Evolutionary conservation across 306 rosid species (phyloP), one percentile per base, ranked within the genome.

Genomic region (Quercus bicolor): DNA sequence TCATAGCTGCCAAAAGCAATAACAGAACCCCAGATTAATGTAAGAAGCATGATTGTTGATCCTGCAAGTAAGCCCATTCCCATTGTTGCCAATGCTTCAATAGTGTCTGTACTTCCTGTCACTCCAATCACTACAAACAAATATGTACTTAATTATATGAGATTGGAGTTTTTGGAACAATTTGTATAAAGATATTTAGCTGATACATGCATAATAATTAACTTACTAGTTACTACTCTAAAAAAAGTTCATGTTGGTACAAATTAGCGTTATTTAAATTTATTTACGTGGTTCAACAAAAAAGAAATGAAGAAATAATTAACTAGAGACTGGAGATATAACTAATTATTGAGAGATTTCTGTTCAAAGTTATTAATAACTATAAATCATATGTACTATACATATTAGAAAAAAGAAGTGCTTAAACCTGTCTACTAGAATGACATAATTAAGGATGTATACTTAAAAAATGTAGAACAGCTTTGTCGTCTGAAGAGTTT

Each of bases 1-100:
- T 85, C 86, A 37, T 24, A 56, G 78, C 81, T 72, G 31, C 85
- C 88, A 37, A 85, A 78, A 70, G 79, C 76, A 75, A 82, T 48
- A 66, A 81, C 79, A 29, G 77, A 81, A 3, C 81, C 88, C 84
- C 88, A 82, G 5, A 76, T 34, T 24, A 85, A 40, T 19, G 84
- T 81, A n/a, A 85, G 88, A 56, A 61, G 26, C 78, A 78, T 75
- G 59, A 81, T 85, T 51, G 86, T 28, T 31, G 83, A 81, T 52
- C 88, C 88, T 34, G 83, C 77, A 15, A 85, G 74, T 56, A 81
- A 62, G 64, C 74, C 59, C 78, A 85, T 85, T 48, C 55, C 74
- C 75, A 81, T 85, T 45, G 24, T 40, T 54, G 80, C 78, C 48
- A 61, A 9, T 68, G 56, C 59, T 66, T 72, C 70, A 56, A 51